A percentile compares a stretch with the other conserved stretches of the same genome.
These are phyloP conservation scores for Plectranthus barbatus DNA, from an alignment of 257 asterid species.

Conservation along the genomic window DNA sequence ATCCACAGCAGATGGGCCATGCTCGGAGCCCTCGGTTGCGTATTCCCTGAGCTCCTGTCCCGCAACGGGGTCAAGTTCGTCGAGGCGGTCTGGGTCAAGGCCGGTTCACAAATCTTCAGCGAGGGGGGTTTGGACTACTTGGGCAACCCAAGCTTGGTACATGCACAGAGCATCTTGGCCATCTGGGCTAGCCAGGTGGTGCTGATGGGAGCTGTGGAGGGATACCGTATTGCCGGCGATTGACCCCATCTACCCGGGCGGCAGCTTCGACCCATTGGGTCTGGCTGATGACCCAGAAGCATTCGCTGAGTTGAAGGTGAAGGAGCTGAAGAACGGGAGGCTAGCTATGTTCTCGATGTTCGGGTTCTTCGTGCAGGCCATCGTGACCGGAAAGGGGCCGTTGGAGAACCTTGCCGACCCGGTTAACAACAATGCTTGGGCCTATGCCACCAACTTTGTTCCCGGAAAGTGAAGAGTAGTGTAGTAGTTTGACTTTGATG, in stretches of 20 bases:
- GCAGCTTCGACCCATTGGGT: slow-evolving; percentile 48
- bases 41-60: slow-evolving; percentile 76
- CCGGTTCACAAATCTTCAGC: too few species aligned
- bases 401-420: slow-evolving; percentile 63
- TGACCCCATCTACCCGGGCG: slow-evolving; percentile 53
- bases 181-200: slow-evolving; percentile 67
- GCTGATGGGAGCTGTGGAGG: too few species aligned
- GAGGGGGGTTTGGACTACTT: too few species aligned
- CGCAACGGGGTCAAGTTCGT: slow-evolving; percentile 71
- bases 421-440: slow-evolving; percentile 58
- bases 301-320: slow-evolving; percentile 57
- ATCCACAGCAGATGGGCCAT: too few species aligned
- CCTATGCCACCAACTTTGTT: slow-evolving; percentile 44
- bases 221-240: slow-evolving; percentile 52
- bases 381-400: slow-evolving; percentile 58
- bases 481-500: too few species aligned
- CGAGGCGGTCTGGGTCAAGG: slow-evolving; percentile 80
- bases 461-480: slow-evolving; percentile 36
- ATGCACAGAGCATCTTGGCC: slow-evolving; percentile 73
- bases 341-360: slow-evolving; percentile 67
- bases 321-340: slow-evolving; percentile 53
- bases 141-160: slow-evolving; percentile 74
- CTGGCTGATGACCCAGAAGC: slow-evolving; percentile 56
- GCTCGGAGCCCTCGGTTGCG: too few species aligned
- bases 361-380: slow-evolving; percentile 58